These are phyloP conservation scores for Nakaseomyces sp. DNA, from an alignment of 1,139 yeast genomes.

Conservation along the genomic window DNA sequence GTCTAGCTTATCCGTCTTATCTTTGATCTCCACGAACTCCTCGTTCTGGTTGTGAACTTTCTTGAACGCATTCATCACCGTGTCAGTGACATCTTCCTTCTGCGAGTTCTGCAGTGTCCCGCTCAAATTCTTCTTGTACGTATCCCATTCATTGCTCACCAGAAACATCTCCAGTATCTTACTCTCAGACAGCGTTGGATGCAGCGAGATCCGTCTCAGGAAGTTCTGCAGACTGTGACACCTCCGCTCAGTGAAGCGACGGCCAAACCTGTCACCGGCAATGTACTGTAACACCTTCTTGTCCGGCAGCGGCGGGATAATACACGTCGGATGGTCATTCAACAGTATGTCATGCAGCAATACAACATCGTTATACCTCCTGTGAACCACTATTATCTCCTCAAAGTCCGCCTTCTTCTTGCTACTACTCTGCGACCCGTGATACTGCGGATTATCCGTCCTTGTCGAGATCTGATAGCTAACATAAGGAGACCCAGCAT, in stretches of 20 bases:
- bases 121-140: slow-evolving; percentile 56
- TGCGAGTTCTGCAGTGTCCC: slow-evolving; percentile 25
- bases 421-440: slow-evolving; percentile 18
- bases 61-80: slow-evolving; percentile 84
- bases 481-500: slow-evolving; percentile 46
- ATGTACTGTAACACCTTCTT: slow-evolving; percentile 84
- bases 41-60: slow-evolving; percentile 66
- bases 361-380: slow-evolving; percentile 78
- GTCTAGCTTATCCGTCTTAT: slow-evolving; percentile 71
- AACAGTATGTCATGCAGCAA: slow-evolving; percentile 64
- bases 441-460: slow-evolving; percentile 40
- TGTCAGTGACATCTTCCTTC: slow-evolving; percentile 53
- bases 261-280: slow-evolving; percentile 85
- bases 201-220: slow-evolving; percentile 60
- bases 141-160: slow-evolving; percentile 76
- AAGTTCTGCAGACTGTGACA: slow-evolving; percentile 78
- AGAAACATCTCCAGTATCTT: slow-evolving; percentile 67
- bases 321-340: slow-evolving; percentile 74
- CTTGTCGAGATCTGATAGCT: slow-evolving; percentile 69
- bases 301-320: slow-evolving; percentile 91
- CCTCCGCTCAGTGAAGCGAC: slow-evolving; percentile 73
- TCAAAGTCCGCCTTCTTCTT: slow-evolving; percentile 31
- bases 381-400: slow-evolving; percentile 48
- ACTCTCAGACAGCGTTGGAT: slow-evolving; percentile 63
- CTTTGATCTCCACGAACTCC: slow-evolving; percentile 77